phyloP scores from a whole-genome alignment of 1,284 basidiomycete genomes.

The Veloporphyrellus conicus region DNA sequence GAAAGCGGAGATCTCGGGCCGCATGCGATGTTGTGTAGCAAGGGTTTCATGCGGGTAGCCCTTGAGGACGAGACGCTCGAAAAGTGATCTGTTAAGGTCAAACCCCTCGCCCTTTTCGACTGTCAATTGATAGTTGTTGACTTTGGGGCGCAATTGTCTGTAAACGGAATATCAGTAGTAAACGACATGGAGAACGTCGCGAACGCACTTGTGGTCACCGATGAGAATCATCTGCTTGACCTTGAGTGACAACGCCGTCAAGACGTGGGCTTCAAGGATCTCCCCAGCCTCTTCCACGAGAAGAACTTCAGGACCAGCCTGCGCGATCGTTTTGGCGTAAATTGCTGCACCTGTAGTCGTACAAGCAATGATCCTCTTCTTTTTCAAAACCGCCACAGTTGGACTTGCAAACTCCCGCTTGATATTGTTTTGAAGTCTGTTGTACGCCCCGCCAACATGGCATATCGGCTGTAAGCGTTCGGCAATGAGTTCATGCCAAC shows the following conservation, averaged over 20 bases:
- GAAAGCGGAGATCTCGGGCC: constrained; percentile 58
- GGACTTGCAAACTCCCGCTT: constrained; percentile 35
- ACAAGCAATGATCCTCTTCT: constrained; percentile 57
- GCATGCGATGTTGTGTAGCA: constrained; percentile 58
- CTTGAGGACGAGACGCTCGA: constrained; percentile 53
- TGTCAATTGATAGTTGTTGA: constrained; percentile 56
- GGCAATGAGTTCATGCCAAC: constrained; percentile 38
- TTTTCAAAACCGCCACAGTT: constrained; percentile 33
- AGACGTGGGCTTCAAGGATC: constrained; percentile 60
- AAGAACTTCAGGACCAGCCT: constrained; percentile 44
- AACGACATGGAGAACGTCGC: not conserved
- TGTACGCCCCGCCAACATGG: constrained; percentile 37
- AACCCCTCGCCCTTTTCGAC: constrained; percentile 59
- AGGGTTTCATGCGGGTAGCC: constrained; percentile 56
- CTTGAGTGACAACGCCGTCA: constrained; percentile 44
- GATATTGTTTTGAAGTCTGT: constrained; percentile 36
- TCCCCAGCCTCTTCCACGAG: constrained; percentile 69
- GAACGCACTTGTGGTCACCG: constrained; percentile 62
- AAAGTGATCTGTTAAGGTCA: constrained; percentile 54
- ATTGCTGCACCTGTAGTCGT: constrained; percentile 67
- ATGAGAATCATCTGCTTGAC: constrained; percentile 54
- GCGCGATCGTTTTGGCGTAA: constrained; percentile 42
- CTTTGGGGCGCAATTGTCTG: constrained; percentile 62
- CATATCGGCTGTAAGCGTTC: constrained; percentile 32
- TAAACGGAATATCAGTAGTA: not conserved